Evolutionary conservation across 1,284 basidiomycete species (phyloP), one percentile per base, ranked within the genome.

Genomic region (Neolentinus lepideus): DNA sequence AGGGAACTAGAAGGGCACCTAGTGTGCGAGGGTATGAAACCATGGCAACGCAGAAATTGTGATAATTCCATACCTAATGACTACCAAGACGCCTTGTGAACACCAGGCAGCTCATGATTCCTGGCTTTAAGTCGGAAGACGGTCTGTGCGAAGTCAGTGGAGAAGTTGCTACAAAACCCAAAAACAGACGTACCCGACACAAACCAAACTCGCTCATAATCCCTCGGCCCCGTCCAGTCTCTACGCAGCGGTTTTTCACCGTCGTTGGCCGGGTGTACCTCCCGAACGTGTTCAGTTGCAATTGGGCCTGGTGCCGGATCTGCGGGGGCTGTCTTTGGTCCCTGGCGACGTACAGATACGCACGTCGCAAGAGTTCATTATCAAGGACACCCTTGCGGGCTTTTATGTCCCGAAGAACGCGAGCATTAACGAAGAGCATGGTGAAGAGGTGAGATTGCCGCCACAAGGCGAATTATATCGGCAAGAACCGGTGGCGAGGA

Each of bases 221-320:
- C 55, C 92, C 95, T 58, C 92, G 76, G 1, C 92, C 94, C 58
- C 85, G 78, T 0, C 94, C 94, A 4, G 91, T 88, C 71, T 88
- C 90, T 31, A 76, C 74, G 65, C 95, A 98, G 19, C 94, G 77
- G 69, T 95, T 94, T 71, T 92, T 93, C 24, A 98, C 91, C 2
- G 84, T 87, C 8, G 84, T 85, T 21, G 91, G 90, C 35, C 90
- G 83, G 9, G 91, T 88, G 69, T 92, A 90, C 52, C 83, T 81
- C 57, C 83, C 87, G 65, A 97, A 92, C 21, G 85, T 83, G 71
- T 95, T 96, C 55, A 98, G 80, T 66, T 96, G 92, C 57, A 98
- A 77, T 70, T 98, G 95, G n/a, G 96, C 95, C 66, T 95, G 92
- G 71, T 96, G 93, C 58, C 96, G 89, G 54, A 97, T 82, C 66